A percentile compares a stretch with the other conserved stretches of the same genome.
Conservation (phyloP, 345 rosid species). For the Eucalyptus brandiana region DNA sequence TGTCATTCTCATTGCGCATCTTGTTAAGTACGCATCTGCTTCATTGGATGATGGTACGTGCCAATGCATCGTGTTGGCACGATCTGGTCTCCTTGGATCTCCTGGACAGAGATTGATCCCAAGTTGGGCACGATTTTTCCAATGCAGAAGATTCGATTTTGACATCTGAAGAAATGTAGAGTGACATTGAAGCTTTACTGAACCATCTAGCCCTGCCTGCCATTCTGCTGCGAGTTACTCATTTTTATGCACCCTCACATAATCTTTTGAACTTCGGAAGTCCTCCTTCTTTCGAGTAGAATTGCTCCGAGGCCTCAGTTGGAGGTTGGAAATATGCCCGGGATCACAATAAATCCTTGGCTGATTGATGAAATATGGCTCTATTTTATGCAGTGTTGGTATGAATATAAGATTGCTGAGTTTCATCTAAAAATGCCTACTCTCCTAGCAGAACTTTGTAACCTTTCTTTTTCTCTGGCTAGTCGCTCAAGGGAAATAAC, state of each 20-base stretch:
- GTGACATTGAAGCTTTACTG: background rate
- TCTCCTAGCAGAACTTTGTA: background rate
- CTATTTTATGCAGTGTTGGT: background rate
- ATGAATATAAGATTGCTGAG: background rate
- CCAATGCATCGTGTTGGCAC: background rate
- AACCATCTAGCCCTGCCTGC: background rate
- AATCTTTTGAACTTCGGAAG: background rate
- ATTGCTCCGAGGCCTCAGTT: background rate
- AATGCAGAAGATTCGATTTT: background rate
- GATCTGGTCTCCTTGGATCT: background rate
- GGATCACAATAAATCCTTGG: background rate
- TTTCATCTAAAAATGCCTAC: background rate
- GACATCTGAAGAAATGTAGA: background rate
- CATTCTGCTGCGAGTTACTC: background rate
- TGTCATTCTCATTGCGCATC: background rate
- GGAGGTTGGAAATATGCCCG: background rate
- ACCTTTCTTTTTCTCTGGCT: background rate
- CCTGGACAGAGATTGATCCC: background rate
- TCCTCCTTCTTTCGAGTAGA: background rate
- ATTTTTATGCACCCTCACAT: background rate
- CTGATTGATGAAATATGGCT: background rate
- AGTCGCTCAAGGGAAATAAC: background rate
- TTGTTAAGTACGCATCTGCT: background rate
- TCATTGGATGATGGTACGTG: background rate
- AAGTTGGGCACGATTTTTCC: background rate